Base-by-base conservation (phyloP, 2,329 filamentous ascomycete genomes). In the Curvularia sp. region DNA sequence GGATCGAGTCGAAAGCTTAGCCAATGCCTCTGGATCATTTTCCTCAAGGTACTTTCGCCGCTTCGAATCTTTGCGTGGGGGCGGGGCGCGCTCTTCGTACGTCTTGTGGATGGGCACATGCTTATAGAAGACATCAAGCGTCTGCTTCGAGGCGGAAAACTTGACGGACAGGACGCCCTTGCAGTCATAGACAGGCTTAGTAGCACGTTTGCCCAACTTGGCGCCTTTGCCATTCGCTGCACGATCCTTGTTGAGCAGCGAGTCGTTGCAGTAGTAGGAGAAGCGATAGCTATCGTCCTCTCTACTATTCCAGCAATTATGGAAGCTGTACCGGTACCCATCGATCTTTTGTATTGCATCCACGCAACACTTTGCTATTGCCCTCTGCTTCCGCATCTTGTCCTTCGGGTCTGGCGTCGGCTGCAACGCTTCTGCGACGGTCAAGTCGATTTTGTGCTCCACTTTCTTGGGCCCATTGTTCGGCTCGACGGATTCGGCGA, bases 201-300 rank as follows among this genome's bases (percentile, higher is more conserved):
- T 78, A 9, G 75, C 70, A 9, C 68, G 70, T 66, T 73, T 74
- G 45, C 75, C 75, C 51, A 73, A 58, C 59, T 77, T 77, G 4
- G 73, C 70, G 23, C 75, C 75, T 53, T 78, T 78, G 30, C 77
- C 76, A 57, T 82, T 82, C 7, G 80, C 80, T 43, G 79, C 79
- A 46, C 80, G 75, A 64, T 82, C 80, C 63, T 82, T 82, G 67
- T 82, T 82, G 67, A 81, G 77, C 68, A 82, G 73, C 64, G 78
- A 80, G 71, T 82, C 80, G 65, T 81, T 81, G 69, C 80, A 82
- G 61, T 80, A 81, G 70, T 81, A 82, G 28, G 78, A 80, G 70
- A 80, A 82, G 60, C 80, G 76, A 61, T 76, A 78, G 65, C 74
- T 77, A 48, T 81, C 79, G 57, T 81, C 78, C 57, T 80, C 79